Evolutionary conservation across 2,329 filamentous ascomycete genomes (phyloP), one percentile per base, ranked within the genome.

Genomic region (Chalara sp.): DNA sequence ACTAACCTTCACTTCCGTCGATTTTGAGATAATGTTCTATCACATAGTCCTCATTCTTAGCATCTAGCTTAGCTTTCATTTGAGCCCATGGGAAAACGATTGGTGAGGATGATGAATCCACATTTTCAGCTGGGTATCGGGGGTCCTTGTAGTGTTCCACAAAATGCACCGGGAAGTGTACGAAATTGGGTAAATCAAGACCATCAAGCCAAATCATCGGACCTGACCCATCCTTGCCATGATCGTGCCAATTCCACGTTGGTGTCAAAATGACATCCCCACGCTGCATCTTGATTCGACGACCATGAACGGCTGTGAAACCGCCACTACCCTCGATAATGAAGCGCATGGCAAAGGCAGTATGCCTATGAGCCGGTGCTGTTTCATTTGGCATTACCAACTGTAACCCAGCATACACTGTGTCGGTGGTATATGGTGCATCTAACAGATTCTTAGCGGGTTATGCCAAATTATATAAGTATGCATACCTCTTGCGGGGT

Each of bases 151-250:
- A 80, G 47, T 76, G 70, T 62, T 81, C 70, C 1, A 76, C 75
- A 55, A 81, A 80, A 56, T 81, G 72, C 1, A 78, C 73, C 0
- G 74, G 75, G 3, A 73, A 72, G 53, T 73, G 72, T 1, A 67
- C 64, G 58, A 78, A 80, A 3, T 70, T 64, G 0, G 78, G 78
- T 1, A 81, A 60, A 62, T 81, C 75, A 1, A 82, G 61, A 4
- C 72, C 75, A 58, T 81, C 79, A 1, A 82, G 66, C 79, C 79
- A 82, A 31, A 82, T 73, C 61, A 80, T 74, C 0, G 76, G 76
- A 1, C 68, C 68, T 1, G 68, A 66, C 6, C 76, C 74, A 51
- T 81, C 76, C 45, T 81, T 81, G 3, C 79, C 79, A 51, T 82
- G 78, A 53, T 81, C 79, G 53, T 80, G 78, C 71, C 75, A 81